A percentile compares a stretch with the other conserved stretches of the same genome.
These are phyloP conservation scores for Chytriomyces sp. DNA, from an alignment of 192 early-diverging fungal genomes.

Conservation along the genomic window DNA sequence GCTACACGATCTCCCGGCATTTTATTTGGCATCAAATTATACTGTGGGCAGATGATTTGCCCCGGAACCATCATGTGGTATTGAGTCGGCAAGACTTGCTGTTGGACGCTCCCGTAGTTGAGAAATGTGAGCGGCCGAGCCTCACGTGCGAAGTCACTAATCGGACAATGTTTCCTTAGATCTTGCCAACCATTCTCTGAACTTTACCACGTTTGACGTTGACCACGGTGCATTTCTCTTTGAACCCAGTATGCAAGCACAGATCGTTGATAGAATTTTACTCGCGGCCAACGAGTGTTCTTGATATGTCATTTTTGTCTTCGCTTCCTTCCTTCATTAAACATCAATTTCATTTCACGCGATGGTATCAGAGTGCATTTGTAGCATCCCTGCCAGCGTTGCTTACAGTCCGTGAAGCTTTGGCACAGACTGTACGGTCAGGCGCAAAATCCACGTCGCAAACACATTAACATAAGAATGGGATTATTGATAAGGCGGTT, in stretches of 20 bases:
- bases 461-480: too few species aligned
- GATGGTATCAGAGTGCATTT: too few species aligned
- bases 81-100: constrained; percentile 26
- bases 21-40: constrained; percentile 38
- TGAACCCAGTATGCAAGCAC: constrained; percentile 8
- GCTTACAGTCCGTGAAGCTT: too few species aligned
- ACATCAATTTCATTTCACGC: too few species aligned
- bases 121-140: neutral
- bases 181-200: constrained; percentile 3
- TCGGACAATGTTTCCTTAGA: neutral
- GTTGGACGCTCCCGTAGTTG: constrained; percentile 21
- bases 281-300: too few species aligned
- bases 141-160: neutral
- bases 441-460: too few species aligned
- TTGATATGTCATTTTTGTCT: too few species aligned
- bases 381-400: too few species aligned
- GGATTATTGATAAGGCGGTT: too few species aligned
- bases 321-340: too few species aligned
- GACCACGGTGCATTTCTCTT: constrained; percentile 41
- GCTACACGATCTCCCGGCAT: constrained; percentile 55
- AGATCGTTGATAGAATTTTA: constrained; percentile 33
- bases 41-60: constrained; percentile 27
- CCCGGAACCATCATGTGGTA: constrained; percentile 19
- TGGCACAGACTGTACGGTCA: too few species aligned
- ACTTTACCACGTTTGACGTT: constrained; percentile 12